Percentiles rank a stretch among this genome's conserved stretches.
Evolutionary conservation across 495 filamentous ascomycete species (phyloP).

Genomic region (Penicillium turbatum): DNA sequence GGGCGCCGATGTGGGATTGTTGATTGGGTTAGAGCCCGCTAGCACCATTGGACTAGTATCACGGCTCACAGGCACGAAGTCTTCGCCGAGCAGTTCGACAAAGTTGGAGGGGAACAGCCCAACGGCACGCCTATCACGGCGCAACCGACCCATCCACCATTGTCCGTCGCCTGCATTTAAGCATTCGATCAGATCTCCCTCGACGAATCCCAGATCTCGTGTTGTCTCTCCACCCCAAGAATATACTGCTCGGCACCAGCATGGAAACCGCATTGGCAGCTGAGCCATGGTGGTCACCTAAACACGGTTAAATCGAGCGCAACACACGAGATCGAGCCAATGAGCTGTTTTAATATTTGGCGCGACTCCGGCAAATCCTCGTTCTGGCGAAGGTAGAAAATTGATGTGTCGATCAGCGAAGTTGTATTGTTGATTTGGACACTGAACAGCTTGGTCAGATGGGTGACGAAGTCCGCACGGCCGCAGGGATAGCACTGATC

Average conservation of each 20-base stretch:
- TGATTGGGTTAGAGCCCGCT: conserved; percentile 36
- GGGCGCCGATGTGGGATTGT: conserved; percentile 45
- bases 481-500: conserved; percentile 9
- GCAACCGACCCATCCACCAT: conserved; percentile 95
- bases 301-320: conserved; percentile 1
- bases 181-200: conserved; percentile 96
- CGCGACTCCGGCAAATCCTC: neutral
- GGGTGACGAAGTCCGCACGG: conserved; percentile 18
- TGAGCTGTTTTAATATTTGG: neutral
- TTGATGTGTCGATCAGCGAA: neutral
- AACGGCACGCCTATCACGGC: conserved; percentile 78
- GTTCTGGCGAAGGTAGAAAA: neutral
- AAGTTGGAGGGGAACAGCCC: conserved; percentile 97
- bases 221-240: conserved; percentile 98
- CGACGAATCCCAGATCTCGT: conserved; percentile 90
- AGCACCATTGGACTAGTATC: conserved; percentile 65
- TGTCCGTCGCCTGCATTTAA: conserved; percentile 95
- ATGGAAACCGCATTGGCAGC: conserved; percentile 83
- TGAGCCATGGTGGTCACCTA: conserved; percentile 49
- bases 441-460: conserved; percentile 8
- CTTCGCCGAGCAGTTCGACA: conserved; percentile 80
- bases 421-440: neutral
- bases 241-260: conserved; percentile 92
- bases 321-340: neutral
- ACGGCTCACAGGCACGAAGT: conserved; percentile 74